phyloP scores from a whole-genome alignment of 805 yeast species.

The Pichia californica region DNA sequence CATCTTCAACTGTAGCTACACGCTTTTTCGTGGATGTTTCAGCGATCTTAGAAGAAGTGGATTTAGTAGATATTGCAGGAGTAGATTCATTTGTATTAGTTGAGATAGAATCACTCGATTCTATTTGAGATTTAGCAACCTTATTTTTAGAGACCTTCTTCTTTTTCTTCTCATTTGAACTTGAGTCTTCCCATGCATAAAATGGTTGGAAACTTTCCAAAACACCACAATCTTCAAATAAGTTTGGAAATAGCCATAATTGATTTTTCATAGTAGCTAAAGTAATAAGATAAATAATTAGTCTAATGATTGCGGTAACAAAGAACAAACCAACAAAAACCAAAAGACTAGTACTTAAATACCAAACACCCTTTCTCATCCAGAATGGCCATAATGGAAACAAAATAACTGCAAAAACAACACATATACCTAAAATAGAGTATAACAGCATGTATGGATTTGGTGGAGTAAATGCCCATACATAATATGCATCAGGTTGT shows the following conservation, averaged over 20 bases:
- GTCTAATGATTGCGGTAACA: constrained; percentile 69
- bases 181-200: constrained; percentile 65
- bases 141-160: constrained; percentile 7
- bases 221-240: constrained; percentile 93
- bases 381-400: constrained; percentile 95
- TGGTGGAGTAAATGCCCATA: constrained; percentile 76
- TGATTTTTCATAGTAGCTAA: constrained; percentile 58
- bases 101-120: not conserved
- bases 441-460: constrained; percentile 57
- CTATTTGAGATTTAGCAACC: not conserved
- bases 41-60: not conserved
- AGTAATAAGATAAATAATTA: constrained; percentile 59
- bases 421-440: constrained; percentile 60
- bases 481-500: constrained; percentile 63
- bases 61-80: not conserved
- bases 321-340: constrained; percentile 73
- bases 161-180: constrained; percentile 7
- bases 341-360: constrained; percentile 68
- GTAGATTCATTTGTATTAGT: not conserved
- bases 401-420: constrained; percentile 55
- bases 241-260: constrained; percentile 94
- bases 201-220: constrained; percentile 85
- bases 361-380: constrained; percentile 90
- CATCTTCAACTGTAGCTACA: constrained; percentile 24
- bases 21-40: constrained; percentile 14